Percentiles rank a stretch among this genome's conserved stretches.
These are phyloP conservation scores for Vinca minor DNA, from an alignment of 257 asterid species.

Conservation along the genomic window DNA sequence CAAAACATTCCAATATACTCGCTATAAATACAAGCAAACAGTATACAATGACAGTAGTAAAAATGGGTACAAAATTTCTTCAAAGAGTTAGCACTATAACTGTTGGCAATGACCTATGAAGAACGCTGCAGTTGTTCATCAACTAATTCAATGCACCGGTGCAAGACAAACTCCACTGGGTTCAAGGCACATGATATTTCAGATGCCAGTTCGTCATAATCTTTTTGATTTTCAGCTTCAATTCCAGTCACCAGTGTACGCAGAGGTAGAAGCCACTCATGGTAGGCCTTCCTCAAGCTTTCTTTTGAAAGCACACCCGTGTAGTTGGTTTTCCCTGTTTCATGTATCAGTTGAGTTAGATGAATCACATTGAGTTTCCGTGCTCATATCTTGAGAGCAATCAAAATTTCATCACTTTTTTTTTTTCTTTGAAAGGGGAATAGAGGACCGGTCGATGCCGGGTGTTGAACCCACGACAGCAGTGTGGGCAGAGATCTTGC, in stretches of 20 bases:
- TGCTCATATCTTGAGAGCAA: neutral
- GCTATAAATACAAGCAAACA: neutral
- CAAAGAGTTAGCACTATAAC: too few species aligned
- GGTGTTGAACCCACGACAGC: too few species aligned
- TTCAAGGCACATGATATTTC: conserved; percentile 45
- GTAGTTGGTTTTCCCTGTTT: conserved; percentile 57
- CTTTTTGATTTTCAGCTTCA: conserved; percentile 34
- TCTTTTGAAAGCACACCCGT: conserved; percentile 52
- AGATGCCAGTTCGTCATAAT: conserved; percentile 18
- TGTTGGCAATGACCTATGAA: conserved; percentile 1
- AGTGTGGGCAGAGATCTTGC: too few species aligned
- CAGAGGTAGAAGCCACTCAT: conserved; percentile 82
- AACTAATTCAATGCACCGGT: conserved; percentile 71
- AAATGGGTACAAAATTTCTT: neutral
- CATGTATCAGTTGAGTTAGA: conserved; percentile 12
- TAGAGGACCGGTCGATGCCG: too few species aligned
- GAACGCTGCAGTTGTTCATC: conserved; percentile 45
- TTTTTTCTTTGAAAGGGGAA: too few species aligned
- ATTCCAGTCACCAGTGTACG: conserved; percentile 44
- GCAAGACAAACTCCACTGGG: conserved; percentile 65
- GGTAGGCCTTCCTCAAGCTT: conserved; percentile 40
- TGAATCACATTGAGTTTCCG: neutral
- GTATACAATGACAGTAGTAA: neutral
- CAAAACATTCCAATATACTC: neutral
- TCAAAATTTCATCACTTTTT: too few species aligned